Percentiles rank a stretch among this genome's conserved stretches.
Conservation (phyloP, 2,329 filamentous ascomycete genomes). For the Aureobasidium sp. region DNA sequence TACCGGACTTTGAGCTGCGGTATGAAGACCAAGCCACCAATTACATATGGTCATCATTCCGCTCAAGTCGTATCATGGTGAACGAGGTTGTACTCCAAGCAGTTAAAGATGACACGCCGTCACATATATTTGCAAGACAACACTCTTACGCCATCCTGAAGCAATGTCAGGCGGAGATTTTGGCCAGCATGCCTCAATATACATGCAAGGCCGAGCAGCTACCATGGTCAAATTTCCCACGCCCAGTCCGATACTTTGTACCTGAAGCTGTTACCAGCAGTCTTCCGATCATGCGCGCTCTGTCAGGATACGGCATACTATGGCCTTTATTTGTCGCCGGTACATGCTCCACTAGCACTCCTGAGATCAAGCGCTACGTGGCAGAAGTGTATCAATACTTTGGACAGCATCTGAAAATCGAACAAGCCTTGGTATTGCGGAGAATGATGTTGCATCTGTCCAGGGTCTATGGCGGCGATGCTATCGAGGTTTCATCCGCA, state of each 20-base stretch:
- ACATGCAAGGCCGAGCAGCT: neutral
- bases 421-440: constrained; percentile 1
- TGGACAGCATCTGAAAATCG: constrained; percentile 4
- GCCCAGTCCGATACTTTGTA: neutral
- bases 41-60: neutral
- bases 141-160: neutral
- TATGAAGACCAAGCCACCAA: constrained; percentile 5
- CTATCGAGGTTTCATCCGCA: too few relatives aligned
- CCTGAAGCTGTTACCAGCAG: neutral
- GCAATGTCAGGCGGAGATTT: constrained; percentile 1
- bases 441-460: neutral
- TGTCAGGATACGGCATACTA: neutral
- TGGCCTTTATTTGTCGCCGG: constrained; percentile 8
- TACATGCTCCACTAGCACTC: neutral
- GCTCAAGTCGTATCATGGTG: neutral
- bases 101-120: neutral
- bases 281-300: neutral
- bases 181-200: constrained; percentile 3
- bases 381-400: neutral
- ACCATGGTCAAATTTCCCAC: neutral
- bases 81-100: neutral
- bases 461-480: neutral
- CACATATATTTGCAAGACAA: neutral
- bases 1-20: neutral
- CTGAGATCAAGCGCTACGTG: neutral